Base-by-base conservation (phyloP, 2,329 filamentous ascomycete genomes). In the Alternaria ethzedia region DNA sequence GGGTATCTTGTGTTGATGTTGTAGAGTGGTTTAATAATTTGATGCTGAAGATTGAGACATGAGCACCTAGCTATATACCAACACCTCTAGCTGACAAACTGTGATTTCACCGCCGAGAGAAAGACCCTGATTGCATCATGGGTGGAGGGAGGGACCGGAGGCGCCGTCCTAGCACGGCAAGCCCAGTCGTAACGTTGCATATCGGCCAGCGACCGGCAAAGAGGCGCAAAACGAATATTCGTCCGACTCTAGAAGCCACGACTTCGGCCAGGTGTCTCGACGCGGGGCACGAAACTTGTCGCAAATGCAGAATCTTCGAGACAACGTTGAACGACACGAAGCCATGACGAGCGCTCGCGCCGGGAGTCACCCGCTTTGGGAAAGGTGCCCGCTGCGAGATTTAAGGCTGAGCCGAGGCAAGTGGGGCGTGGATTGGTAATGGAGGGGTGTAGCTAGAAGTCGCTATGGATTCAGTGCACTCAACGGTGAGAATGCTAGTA, bases 351-450 rank as follows among this genome's bases (percentile, higher is more conserved):
- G 60, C 32, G 25, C 36, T 58, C 17, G 52, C 55, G 55, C 60
- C 70, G 70, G 70, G 63, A 61, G 56, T 60, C 30, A 30, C n/a
- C 61, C 54, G 47, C 15, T 57, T 71, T 32, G 10, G 63, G 70
- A 13, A 63, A 72, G 62, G 65, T 46, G 64, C 32, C 67, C 67
- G 66, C 64, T 65, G 41, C 36, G 25, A 23, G 44, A 17, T 45
- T 41, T 60, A 63, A 50, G 57, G 49, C 60, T 67, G 60, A 66
- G 61, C 71, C 71, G 70, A 73, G 71, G 71, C 65, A 74, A 70
- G 70, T 70, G 70, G 71, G 71, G 67, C 51, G n/a, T 20, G 36
- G 54, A 64, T 66, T 70, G 61, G 64, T 65, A 64, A 69, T 65
- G 64, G 60, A 59, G 49, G 63, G 64, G 61, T 56, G 44, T 10